A percentile compares a stretch with the other conserved stretches of the same genome.
These are phyloP conservation scores for Boletus reticulatus DNA, from an alignment of 768 basidiomycete genomes.

Conservation along the genomic window DNA sequence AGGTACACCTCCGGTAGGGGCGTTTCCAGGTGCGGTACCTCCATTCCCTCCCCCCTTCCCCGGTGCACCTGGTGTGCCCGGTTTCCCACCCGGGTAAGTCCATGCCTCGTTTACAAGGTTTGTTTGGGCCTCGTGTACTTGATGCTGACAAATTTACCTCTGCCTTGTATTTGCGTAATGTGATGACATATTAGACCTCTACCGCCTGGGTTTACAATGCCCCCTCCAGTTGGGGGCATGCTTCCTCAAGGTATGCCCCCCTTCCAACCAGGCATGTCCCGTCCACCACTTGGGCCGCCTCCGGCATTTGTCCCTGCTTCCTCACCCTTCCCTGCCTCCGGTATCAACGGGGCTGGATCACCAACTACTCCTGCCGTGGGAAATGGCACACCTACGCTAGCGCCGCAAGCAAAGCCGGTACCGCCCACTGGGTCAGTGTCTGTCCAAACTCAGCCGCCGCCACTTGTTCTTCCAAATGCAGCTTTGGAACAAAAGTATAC, in stretches of 20 bases:
- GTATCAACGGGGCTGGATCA: slow-evolving; percentile 20
- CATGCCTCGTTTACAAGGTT: slow-evolving; percentile 9
- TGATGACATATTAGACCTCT: slow-evolving; percentile 36
- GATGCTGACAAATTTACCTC: slow-evolving; percentile 20
- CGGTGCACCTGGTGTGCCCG: slow-evolving; percentile 44
- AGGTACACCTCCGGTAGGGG: slow-evolving; percentile 35
- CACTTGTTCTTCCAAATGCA: slow-evolving; percentile 52
- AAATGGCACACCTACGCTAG: slow-evolving; percentile 25
- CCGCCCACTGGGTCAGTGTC: slow-evolving; percentile 25
- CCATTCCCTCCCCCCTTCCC: slow-evolving; percentile 41
- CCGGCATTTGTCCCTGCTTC: slow-evolving; percentile 38
- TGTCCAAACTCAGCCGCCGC: slow-evolving; percentile 24
- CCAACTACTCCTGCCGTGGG: slow-evolving; percentile 17
- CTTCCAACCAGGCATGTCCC: slow-evolving; percentile 36
- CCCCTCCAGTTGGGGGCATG: slow-evolving; percentile 43
- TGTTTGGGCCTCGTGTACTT: slow-evolving; percentile 12
- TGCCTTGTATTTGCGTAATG: slow-evolving; percentile 1
- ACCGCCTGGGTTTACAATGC: slow-evolving; percentile 55
- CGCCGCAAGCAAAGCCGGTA: neutral
- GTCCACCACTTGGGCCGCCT: slow-evolving; percentile 32
- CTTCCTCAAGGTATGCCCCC: slow-evolving; percentile 38
- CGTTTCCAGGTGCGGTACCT: slow-evolving; percentile 38
- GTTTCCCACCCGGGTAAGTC: slow-evolving; percentile 58
- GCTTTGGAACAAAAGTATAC: slow-evolving; percentile 63
- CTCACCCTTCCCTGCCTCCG: slow-evolving; percentile 28